Conservation (phyloP, 768 basidiomycete genomes). For the Tylopilus balloui region DNA sequence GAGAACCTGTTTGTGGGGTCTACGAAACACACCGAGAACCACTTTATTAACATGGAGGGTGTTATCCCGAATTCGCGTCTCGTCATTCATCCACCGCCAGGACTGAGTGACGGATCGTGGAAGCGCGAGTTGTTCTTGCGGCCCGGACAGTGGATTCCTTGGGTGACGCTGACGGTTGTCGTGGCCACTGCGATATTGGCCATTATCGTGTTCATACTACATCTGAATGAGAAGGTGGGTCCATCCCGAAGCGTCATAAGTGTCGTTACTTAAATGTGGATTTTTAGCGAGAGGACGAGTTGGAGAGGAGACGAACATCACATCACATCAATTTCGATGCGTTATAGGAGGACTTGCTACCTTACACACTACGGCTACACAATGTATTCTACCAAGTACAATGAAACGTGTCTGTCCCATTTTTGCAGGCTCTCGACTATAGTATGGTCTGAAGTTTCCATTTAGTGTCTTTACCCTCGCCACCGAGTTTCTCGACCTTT, state of each 20-base stretch:
- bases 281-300: conserved; percentile 86
- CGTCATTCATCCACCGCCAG: conserved; percentile 78
- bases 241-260: neutral
- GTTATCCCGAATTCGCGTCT: conserved; percentile 97
- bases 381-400: neutral
- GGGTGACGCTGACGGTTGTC: conserved; percentile 88
- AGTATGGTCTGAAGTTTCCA: conserved; percentile 39
- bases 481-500: conserved; percentile 45
- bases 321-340: conserved; percentile 98
- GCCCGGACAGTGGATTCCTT: conserved; percentile 96
- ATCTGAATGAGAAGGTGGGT: conserved; percentile 88
- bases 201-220: conserved; percentile 78
- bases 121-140: conserved; percentile 84
- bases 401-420: neutral
- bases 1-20: conserved; percentile 97
- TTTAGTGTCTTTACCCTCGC: conserved; percentile 45
- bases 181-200: conserved; percentile 70
- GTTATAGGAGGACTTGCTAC: conserved; percentile 41
- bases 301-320: conserved; percentile 81
- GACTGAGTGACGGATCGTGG: conserved; percentile 57
- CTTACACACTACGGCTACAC: conserved; percentile 16
- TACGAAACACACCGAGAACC: conserved; percentile 64
- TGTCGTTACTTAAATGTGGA: conserved; percentile 5
- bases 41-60: conserved; percentile 92
- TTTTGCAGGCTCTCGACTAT: neutral